These are phyloP conservation scores for Saccharomyces hybrid DNA, from an alignment of 1,139 yeast genomes.

Conservation along the genomic window DNA sequence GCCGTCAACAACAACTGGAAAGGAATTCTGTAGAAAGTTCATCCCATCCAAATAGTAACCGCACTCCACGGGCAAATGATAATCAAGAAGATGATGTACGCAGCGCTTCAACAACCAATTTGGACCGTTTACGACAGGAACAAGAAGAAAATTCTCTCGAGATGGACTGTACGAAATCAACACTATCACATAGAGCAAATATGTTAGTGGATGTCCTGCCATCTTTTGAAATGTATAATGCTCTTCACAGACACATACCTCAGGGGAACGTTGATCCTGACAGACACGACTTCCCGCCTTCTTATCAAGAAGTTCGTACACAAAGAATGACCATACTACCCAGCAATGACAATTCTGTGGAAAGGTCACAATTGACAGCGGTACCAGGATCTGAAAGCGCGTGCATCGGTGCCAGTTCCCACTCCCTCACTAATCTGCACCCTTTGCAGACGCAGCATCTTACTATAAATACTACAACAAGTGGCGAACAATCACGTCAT, in stretches of 20 bases:
- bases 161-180: conserved; percentile 2
- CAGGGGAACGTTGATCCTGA: conserved; percentile 31
- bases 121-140: conserved; percentile 1
- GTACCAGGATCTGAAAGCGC: not conserved
- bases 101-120: not conserved
- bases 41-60: not conserved
- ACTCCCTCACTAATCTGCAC: conserved; percentile 11
- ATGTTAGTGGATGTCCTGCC: conserved; percentile 28
- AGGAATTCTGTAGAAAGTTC: not conserved
- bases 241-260: conserved; percentile 31
- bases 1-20: not conserved
- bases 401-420: not conserved
- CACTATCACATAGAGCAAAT: conserved; percentile 8
- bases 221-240: conserved; percentile 32
- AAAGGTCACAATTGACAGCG: conserved; percentile 1
- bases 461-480: conserved; percentile 7
- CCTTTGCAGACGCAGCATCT: conserved; percentile 21
- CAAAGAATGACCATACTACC: conserved; percentile 5
- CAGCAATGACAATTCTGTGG: conserved; percentile 1
- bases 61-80: not conserved
- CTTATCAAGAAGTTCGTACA: conserved; percentile 22
- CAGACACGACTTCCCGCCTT: conserved; percentile 29
- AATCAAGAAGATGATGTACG: not conserved
- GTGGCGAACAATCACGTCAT: not conserved
- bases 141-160: not conserved